Evolutionary conservation across 2,329 filamentous ascomycete species (phyloP), one percentile per base, ranked within the genome.

Genomic region (Fusarium transvaalense): DNA sequence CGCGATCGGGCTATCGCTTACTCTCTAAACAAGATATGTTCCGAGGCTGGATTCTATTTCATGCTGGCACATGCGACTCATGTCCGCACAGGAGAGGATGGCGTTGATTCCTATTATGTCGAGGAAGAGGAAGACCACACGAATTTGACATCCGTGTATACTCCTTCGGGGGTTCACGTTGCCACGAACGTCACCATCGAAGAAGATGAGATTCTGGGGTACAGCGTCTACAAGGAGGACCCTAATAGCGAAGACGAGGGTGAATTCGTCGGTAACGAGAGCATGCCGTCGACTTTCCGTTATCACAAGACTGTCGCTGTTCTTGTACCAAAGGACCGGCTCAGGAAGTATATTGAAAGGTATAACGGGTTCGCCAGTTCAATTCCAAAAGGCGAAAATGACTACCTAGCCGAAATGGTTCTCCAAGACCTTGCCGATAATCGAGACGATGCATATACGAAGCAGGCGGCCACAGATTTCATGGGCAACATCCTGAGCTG

Each of bases 41-140:
- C 64, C 6, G 15, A 42, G 10, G 45, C 50, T 43, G 64, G 60
- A 14, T 61, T 68, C 35, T 61, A 61, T 37, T 37, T 69, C 14
- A 29, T 69, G 19, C 48, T 67, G 5, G 61, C 56, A 8, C 53
- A 65, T 45, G n/a, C 47, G 34, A 61, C 39, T 3, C 62, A 55
- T 27, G 35, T 34, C 3, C 38, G 10, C n/a, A 51, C 13, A 15
- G 27, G 14, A 3, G 32, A 50, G 2, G 37, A 47, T 10, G 23
- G 15, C 3, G 29, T 10, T 29, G 29, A 9, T 29, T 5, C 3
- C 6, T 48, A 64, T 7, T 17, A 35, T 12, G 23, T 35, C 23
- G 27, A 35, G 4, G 13, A n/a, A 2, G 31, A 39, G 7, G 19
- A 47, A 4, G 3, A 34, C 10, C 15, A 17, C 10, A 47, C 25